Conservation (phyloP, 2,329 filamentous ascomycete genomes). For the Colletotrichum caudatum region DNA sequence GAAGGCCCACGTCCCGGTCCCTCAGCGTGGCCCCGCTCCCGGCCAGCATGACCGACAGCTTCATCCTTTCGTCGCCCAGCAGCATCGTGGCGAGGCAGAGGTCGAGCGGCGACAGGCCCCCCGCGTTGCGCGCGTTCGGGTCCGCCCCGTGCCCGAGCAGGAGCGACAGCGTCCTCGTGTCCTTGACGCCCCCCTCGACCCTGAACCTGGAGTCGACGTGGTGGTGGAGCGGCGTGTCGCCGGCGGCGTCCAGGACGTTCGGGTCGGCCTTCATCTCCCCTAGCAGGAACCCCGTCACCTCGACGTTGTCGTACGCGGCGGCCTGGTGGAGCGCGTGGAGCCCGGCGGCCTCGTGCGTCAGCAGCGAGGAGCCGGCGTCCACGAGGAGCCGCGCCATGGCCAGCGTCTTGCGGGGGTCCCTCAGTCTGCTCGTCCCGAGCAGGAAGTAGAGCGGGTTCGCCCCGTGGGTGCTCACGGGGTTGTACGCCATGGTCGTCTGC, state of each 20-base stretch:
- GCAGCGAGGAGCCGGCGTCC: conserved; percentile 14
- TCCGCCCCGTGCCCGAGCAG: conserved; percentile 50
- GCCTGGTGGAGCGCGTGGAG: conserved; percentile 37
- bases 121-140: conserved; percentile 44
- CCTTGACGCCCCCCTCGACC: neutral
- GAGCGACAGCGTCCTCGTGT: conserved; percentile 11
- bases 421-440: conserved; percentile 22
- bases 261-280: conserved; percentile 5
- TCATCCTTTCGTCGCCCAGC: conserved; percentile 18
- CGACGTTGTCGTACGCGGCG: conserved; percentile 17
- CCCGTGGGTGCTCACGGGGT: conserved; percentile 11
- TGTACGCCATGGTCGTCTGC: conserved; percentile 21
- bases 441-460: conserved; percentile 38
- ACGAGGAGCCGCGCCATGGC: conserved; percentile 11
- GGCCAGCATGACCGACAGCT: conserved; percentile 8
- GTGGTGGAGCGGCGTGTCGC: conserved; percentile 35
- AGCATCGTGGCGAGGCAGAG: conserved; percentile 22
- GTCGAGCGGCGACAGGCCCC: conserved; percentile 18
- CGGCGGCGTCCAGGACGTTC: conserved; percentile 14
- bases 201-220: conserved; percentile 30
- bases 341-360: conserved; percentile 22
- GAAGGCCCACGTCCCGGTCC: conserved; percentile 20
- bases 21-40: conserved; percentile 10
- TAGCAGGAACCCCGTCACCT: conserved; percentile 15
- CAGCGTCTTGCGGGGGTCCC: neutral